Evolutionary conservation across 2,329 filamentous ascomycete genomes (phyloP), one percentile per base, ranked within the genome.

Genomic region (Trichophyton verrucosum): DNA sequence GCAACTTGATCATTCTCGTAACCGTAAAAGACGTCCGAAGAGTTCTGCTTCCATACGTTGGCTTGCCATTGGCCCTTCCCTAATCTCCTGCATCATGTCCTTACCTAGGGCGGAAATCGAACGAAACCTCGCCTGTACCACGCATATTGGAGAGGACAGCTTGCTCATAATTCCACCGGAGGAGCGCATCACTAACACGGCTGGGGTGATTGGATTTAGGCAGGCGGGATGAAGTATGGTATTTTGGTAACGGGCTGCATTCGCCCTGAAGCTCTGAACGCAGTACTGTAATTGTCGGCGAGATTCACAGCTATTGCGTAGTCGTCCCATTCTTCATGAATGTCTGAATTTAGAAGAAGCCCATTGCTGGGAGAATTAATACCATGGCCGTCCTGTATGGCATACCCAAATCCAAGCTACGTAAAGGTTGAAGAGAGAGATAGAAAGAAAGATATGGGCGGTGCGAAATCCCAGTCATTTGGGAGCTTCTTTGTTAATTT

Each of bases 341-440:
- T 57, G 46, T 61, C 47, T 1, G 33, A 8, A 2, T 27, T 56
- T 2, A 71, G 63, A 9, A 71, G 64, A 13, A 71, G 22, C 6
- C 69, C 70, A 63, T 71, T 71, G 51, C 69, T 66, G 11, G 67
- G 47, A 20, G 67, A 69, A 57, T 69, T 66, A 11, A 70, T 49
- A 24, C 58, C 68, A 1, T 20, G 58, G 17, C 60, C 63, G 9
- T 60, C 61, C 56, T 57, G 9, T 40, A 57, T 57, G 8, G 4
- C 36, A 57, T 36, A 40, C 17, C 46, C 36, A 58, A 58, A 58
- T 20, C 60, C 17, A 57, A 70, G 64, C 27, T 66, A 62, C 4
- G 63, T 65, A 7, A 66, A 60, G 13, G 42, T 17, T 9, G 46
- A 27, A n/a, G 24, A 33, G 6, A 56, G 36, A 2, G 49, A 3